A percentile compares a stretch with the other conserved stretches of the same genome.
These are phyloP conservation scores for Lecanicillium sp. DNA, from an alignment of 2,329 filamentous ascomycete genomes.

Conservation along the genomic window DNA sequence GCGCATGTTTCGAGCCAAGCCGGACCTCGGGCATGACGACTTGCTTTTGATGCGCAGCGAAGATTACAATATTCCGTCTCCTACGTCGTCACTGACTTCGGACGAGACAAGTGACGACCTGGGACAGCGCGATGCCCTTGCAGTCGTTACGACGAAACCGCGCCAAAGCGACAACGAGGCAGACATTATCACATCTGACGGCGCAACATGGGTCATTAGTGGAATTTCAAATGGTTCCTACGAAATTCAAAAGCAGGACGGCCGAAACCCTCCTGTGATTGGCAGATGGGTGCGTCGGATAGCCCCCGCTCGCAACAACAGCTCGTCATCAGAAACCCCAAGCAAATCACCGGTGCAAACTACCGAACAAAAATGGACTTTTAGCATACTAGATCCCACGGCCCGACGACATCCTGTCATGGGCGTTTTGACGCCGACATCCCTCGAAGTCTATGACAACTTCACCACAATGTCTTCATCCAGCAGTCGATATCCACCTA, in stretches of 20 bases:
- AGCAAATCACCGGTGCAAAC: conserved; percentile 16
- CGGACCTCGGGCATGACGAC: conserved; percentile 58
- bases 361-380: conserved; percentile 55
- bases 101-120: conserved; percentile 38
- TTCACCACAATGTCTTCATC: conserved; percentile 52
- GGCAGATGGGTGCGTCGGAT: conserved; percentile 59
- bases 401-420: conserved; percentile 66
- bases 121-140: conserved; percentile 49
- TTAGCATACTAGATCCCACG: conserved; percentile 65
- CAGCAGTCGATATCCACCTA: conserved; percentile 38
- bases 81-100: conserved; percentile 19
- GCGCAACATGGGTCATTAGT: conserved; percentile 48
- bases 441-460: conserved; percentile 60
- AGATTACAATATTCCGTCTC: conserved; percentile 40
- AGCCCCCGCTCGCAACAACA: conserved; percentile 15
- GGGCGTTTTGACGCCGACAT: conserved; percentile 54
- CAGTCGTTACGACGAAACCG: conserved; percentile 56
- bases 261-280: conserved; percentile 48
- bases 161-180: conserved; percentile 40
- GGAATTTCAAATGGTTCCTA: conserved; percentile 49
- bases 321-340: conserved; percentile 9
- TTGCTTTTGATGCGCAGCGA: conserved; percentile 64
- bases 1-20: conserved; percentile 53
- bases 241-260: conserved; percentile 55
- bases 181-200: conserved; percentile 60